phyloP scores from a whole-genome alignment of 331 rosid genomes.

The Pyracantha coccinea region DNA sequence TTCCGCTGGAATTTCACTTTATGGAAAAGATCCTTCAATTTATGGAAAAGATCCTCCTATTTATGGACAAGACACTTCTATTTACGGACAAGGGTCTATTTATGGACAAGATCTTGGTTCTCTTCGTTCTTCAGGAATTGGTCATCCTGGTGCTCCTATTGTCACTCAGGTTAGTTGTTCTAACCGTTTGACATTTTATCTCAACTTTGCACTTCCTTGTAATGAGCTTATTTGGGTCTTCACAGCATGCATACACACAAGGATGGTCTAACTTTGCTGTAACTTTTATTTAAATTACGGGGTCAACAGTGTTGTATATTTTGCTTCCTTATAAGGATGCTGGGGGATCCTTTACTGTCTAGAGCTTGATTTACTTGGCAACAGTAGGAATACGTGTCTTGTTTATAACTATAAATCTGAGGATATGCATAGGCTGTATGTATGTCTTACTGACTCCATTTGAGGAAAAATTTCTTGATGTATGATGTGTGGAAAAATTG shows the following conservation, averaged over 20 bases:
- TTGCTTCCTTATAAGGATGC: not conserved
- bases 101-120: constrained; percentile 67
- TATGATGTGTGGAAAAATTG: not conserved
- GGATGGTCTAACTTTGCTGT: not conserved
- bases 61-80: no score
- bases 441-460: not conserved
- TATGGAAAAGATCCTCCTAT: no score
- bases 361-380: not conserved
- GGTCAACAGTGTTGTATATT: not conserved
- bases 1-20: constrained; percentile 53
- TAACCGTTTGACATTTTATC: not conserved
- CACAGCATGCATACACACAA: not conserved
- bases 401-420: not conserved
- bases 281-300: not conserved
- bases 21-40: constrained; percentile 35
- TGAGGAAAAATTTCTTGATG: not conserved
- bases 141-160: constrained; percentile 66
- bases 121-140: constrained; percentile 59
- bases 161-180: constrained; percentile 62
- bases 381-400: not conserved
- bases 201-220: not conserved
- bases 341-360: not conserved
- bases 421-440: not conserved
- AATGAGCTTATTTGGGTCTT: not conserved
- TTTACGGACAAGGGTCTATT: constrained; percentile 16